Base-by-base conservation (phyloP, 257 asterid genomes). In the Orobanche coerulescens region DNA sequence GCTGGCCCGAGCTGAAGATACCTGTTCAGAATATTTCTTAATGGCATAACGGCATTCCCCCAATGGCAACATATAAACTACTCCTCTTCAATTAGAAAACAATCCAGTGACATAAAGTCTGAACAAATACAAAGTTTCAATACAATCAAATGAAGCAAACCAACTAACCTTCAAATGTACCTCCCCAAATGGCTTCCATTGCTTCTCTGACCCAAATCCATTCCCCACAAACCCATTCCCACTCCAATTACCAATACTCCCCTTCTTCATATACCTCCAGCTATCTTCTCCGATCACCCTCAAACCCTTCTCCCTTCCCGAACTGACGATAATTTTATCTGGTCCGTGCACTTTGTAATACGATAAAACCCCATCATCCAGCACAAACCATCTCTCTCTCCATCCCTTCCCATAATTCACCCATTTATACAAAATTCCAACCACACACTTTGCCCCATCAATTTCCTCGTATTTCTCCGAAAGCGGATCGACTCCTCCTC, bases 321-420 rank as follows among this genome's bases (percentile, higher is more conserved):
- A 78, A 64, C 77, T 74, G 73, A 85, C 77, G 28, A 69, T 80
- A 68, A 92, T 86, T 77, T 84, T 88, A 75, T 92, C 87, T 39
- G 98, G 98, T 5, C 96, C 98, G 74, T 82, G 98, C 60, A 92
- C 94, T 65, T 92, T 92, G 62, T 86, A 92, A 72, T 92, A 92
- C 20, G 98, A 88, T 52, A 92, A 70, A 70, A 92, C 98, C 26
- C 98, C 98, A 73, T 92, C 98, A 70, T 92, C 95, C 81, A 92
- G 69, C 72, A 84, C 93, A 58, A 92, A 92, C 98, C 96, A 92
- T 72, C 98, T 78, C 51, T 85, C 95, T 46, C 89, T 84, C 98
- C 98, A 92, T 0, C 98, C 95, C 69, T 92, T 92, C 50, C 98
- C 98, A 71, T 86, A 92, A 76, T 92, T 92, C 74, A 92, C 98